phyloP scores from a whole-genome alignment of 345 rosid genomes.

The Combretum micranthum region DNA sequence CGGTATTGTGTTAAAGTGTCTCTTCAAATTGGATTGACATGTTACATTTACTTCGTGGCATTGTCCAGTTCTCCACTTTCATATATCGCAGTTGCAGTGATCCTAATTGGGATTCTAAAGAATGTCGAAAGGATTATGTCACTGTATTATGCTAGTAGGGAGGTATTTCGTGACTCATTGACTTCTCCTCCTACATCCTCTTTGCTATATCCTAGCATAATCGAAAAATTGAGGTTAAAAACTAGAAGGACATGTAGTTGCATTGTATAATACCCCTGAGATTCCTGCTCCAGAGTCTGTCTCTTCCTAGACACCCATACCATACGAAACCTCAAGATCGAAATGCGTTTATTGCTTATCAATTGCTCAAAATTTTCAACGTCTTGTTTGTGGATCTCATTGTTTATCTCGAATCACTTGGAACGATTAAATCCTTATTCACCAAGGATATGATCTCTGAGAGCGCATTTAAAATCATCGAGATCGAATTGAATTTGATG shows the following conservation, averaged over 20 bases:
- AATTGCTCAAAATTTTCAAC: constrained; percentile 26
- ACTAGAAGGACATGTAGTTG: constrained; percentile 1
- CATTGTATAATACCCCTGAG: not conserved
- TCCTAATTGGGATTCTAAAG: constrained; percentile 32
- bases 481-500: constrained; percentile 34
- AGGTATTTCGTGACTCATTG: constrained; percentile 22
- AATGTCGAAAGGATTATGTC: constrained; percentile 31
- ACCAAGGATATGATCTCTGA: not conserved
- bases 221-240: constrained; percentile 10
- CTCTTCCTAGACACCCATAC: too few relatives aligned
- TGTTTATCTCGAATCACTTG: constrained; percentile 12
- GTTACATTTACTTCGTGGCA: constrained; percentile 25
- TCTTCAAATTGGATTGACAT: constrained; percentile 11
- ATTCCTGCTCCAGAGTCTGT: not conserved
- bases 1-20: constrained; percentile 14
- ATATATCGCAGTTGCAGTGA: constrained; percentile 15
- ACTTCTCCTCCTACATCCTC: constrained; percentile 15
- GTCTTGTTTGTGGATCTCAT: constrained; percentile 34
- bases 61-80: constrained; percentile 13
- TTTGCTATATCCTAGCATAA: constrained; percentile 14
- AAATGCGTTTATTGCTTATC: constrained; percentile 5
- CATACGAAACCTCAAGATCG: not conserved
- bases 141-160: constrained; percentile 30
- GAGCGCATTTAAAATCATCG: too few relatives aligned
- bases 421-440: constrained; percentile 10